Conservation (phyloP, 2,329 filamentous ascomycete genomes). For the Emergomyces pasteurianus region DNA sequence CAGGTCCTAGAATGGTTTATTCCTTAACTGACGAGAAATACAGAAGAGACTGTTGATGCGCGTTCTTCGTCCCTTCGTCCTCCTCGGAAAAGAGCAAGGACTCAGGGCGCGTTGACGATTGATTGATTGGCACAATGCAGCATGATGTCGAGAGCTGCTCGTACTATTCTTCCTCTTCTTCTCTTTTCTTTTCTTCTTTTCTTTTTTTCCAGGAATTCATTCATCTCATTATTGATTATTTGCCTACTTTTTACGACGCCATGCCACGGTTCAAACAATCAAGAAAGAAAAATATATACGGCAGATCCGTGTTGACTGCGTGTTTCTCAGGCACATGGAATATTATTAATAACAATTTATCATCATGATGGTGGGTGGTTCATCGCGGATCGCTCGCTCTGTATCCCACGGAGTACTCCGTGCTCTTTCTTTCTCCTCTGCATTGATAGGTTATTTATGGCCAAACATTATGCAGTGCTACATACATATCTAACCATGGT, state of each 20-base stretch:
- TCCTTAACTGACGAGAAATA: neutral
- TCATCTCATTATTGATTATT: neutral
- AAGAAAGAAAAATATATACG: neutral
- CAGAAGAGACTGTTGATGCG: neutral
- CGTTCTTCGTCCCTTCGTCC: neutral
- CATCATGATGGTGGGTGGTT: neutral
- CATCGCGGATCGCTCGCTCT: neutral
- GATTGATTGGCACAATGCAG: neutral
- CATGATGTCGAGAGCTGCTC: neutral
- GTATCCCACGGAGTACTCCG: too few species aligned
- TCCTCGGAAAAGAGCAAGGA: neutral
- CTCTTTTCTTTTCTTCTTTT: neutral
- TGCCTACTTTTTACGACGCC: neutral
- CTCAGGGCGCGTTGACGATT: neutral
- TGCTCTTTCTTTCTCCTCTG: too few species aligned
- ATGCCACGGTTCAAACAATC: neutral
- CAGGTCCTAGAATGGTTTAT: too few species aligned
- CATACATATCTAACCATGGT: neutral
- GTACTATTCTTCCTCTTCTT: too few species aligned
- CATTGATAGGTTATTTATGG: too few species aligned
- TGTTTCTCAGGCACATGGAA: neutral
- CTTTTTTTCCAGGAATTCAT: neutral
- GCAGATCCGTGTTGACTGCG: neutral
- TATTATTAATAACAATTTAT: neutral
- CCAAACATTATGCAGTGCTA: too few species aligned